Conservation (phyloP, 1,284 basidiomycete species). For the Irpex sp. region DNA sequence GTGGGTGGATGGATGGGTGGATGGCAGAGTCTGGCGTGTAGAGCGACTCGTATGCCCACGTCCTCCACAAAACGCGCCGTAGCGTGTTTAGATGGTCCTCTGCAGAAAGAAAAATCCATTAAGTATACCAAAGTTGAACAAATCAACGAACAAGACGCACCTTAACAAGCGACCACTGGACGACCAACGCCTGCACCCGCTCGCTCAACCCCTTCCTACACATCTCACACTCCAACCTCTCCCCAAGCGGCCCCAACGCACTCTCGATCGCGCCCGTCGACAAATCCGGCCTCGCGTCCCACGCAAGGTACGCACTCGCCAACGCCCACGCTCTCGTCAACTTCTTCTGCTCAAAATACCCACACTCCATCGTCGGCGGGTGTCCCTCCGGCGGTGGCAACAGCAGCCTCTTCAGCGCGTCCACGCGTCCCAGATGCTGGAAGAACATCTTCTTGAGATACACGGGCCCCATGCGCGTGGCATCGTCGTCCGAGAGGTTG, state of each 20-base stretch:
- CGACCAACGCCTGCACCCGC: conserved; percentile 61
- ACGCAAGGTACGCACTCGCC: conserved; percentile 35
- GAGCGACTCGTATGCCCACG: too few relatives aligned
- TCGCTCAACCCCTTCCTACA: conserved; percentile 59
- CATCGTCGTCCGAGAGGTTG: conserved; percentile 31
- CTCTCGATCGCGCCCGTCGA: conserved; percentile 31
- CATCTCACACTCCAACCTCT: conserved; percentile 36
- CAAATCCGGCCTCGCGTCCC: conserved; percentile 36
- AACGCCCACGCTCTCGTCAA: conserved; percentile 37
- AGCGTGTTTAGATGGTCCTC: conserved; percentile 10
- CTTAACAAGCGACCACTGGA: conserved; percentile 78
- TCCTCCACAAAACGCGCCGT: background rate
- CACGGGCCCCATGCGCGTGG: conserved; percentile 30
- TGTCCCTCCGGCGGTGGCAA: conserved; percentile 35
- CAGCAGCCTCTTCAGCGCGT: conserved; percentile 35
- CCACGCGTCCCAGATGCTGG: conserved; percentile 37
- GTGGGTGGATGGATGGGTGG: too few relatives aligned
- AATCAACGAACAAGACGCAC: conserved; percentile 28
- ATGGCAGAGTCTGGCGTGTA: too few relatives aligned
- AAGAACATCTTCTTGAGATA: conserved; percentile 38
- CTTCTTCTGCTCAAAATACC: conserved; percentile 37
- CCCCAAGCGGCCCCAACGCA: conserved; percentile 32
- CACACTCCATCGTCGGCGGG: conserved; percentile 30
- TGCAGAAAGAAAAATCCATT: background rate
- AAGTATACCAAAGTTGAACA: conserved; percentile 1